Conservation (phyloP, 2,329 filamentous ascomycete species). For the Calonectria honghensis region DNA sequence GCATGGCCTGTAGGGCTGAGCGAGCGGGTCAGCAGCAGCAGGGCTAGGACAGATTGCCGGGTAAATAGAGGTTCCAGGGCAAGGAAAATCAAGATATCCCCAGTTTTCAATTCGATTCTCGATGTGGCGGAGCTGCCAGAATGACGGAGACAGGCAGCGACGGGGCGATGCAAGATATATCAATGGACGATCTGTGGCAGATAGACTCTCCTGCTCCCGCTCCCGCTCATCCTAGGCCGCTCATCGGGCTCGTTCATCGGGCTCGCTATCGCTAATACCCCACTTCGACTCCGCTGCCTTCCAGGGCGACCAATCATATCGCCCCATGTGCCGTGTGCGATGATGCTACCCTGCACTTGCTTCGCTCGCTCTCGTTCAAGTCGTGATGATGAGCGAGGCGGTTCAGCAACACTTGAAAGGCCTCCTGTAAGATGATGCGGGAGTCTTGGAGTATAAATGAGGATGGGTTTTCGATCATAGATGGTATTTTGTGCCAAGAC, state of each 20-base stretch:
- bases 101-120: neutral
- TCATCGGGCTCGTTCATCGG: constrained; percentile 11
- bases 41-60: neutral
- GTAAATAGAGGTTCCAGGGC: neutral
- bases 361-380: constrained; percentile 25
- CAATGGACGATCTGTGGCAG: neutral
- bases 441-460: constrained; percentile 14
- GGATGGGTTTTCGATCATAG: neutral
- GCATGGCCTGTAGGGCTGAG: constrained; percentile 26
- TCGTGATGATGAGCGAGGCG: constrained; percentile 1
- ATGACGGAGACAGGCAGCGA: neutral
- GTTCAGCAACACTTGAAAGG: constrained; percentile 4
- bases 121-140: constrained; percentile 21
- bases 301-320: constrained; percentile 16
- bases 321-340: too few relatives aligned
- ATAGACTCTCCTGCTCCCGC: neutral
- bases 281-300: neutral
- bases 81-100: constrained; percentile 9
- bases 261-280: constrained; percentile 33
- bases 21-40: neutral
- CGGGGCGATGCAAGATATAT: constrained; percentile 31
- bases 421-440: constrained; percentile 1
- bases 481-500: neutral
- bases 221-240: neutral
- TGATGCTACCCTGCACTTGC: constrained; percentile 16